phyloP scores from a whole-genome alignment of 2,329 filamentous ascomycete genomes.

The Bertia moriformis region DNA sequence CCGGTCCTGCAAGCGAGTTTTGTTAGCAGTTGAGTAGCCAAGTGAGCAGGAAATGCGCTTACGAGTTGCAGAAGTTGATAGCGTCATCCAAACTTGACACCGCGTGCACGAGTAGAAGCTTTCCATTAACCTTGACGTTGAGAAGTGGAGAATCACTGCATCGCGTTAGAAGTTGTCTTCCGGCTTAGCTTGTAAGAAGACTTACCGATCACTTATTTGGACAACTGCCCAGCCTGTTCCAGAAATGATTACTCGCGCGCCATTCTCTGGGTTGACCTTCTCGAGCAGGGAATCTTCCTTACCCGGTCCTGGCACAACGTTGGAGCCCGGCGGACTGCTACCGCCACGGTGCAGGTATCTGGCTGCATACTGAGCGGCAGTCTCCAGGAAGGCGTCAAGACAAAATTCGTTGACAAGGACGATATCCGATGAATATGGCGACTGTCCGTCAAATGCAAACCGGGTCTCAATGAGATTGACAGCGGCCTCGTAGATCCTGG shows the following conservation, averaged over 20 bases:
- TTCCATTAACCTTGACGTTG: conserved; percentile 21
- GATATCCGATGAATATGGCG: conserved; percentile 45
- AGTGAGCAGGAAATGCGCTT: background rate
- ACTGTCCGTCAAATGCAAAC: conserved; percentile 37
- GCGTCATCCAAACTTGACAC: conserved; percentile 36
- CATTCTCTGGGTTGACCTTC: too few species aligned
- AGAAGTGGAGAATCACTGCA: conserved; percentile 14
- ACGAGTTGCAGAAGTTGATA: conserved; percentile 24
- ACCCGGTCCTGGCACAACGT: conserved; percentile 5
- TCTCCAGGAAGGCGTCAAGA: conserved; percentile 35
- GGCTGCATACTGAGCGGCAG: conserved; percentile 22
- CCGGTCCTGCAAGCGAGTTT: background rate
- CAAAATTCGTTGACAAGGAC: conserved; percentile 51
- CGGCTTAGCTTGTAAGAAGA: too few species aligned
- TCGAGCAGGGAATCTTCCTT: too few species aligned
- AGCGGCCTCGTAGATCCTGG: conserved; percentile 36
- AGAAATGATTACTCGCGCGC: background rate
- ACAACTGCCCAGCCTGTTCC: conserved; percentile 5
- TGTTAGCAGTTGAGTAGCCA: background rate
- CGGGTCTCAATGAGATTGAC: conserved; percentile 33
- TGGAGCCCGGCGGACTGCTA: conserved; percentile 6
- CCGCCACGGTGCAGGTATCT: too few species aligned
- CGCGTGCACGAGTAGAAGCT: conserved; percentile 26
- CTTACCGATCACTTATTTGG: conserved; percentile 1
- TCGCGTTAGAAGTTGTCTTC: too few species aligned